Base-by-base conservation (phyloP, 805 yeast genomes). In the Candida railenensis region DNA sequence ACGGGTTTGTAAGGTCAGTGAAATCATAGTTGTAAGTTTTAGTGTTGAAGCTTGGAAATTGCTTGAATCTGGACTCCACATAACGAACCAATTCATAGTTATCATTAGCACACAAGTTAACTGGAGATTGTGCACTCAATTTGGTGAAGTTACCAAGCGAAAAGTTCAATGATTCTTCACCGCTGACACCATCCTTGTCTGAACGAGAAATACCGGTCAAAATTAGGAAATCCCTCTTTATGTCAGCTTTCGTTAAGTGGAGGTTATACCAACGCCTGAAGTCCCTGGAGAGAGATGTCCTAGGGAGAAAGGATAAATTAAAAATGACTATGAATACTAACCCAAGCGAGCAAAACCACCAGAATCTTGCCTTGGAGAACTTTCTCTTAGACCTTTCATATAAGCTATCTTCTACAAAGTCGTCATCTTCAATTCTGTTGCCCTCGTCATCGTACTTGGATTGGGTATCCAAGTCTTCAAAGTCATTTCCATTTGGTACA, bases 251-350 rank as follows among this genome's bases (percentile, higher is more conserved):
- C 2, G 96, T 83, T 42, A 88, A 59, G 44, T 71, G 76, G 32
- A 82, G 75, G 28, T 84, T 82, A 63, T 89, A 88, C 52, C 88
- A 62, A 42, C 96, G 68, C 55, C 92, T 76, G 56, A 87, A 80
- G 63, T 91, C 97, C 52, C 96, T 70, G 42, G 86, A 81, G 16
- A 89, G 68, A 2, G 96, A 87, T 1, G 97, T 88, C 47, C 96
- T 65, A 1, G 96, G 97, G 14, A 89, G 70, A 60, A 90, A 90
- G 0, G 85, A 80, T 42, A 88, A 69, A 36, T 87, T 80, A 58
- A 87, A 81, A 2, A 78, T 70, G 14, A 80, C 57, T 32, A 82
- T 64, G 40, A 82, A 80, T 2, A 74, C 44, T 2, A 81, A 49
- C 1, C 88, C 87, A 19, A 80, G 58, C 0, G 69, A 58, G 40